Percentiles rank a stretch among this genome's conserved stretches.
Conservation (phyloP, 345 rosid genomes). For the Rhodamnia rubescens region DNA sequence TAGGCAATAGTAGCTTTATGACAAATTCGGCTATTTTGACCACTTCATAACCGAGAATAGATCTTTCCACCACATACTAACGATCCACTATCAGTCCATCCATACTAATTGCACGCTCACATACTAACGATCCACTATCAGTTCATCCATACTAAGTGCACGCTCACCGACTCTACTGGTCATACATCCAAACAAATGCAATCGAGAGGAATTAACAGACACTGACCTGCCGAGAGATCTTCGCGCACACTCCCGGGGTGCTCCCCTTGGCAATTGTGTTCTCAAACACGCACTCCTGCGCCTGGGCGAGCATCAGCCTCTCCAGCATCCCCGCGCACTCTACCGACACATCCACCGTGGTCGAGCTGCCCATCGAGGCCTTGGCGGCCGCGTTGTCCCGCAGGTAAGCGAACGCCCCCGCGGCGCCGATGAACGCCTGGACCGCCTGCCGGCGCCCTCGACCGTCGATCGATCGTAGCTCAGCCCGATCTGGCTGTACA, state of each 20-base stretch:
- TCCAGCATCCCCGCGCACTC: constrained; percentile 95
- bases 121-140: neutral
- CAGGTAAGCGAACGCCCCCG: constrained; percentile 68
- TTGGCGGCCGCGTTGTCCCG: constrained; percentile 70
- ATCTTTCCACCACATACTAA: neutral
- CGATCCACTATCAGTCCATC: neutral
- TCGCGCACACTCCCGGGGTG: constrained; percentile 90
- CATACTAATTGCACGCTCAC: neutral
- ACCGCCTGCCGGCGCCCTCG: constrained; percentile 79
- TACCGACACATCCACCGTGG: constrained; percentile 73
- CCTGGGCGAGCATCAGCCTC: constrained; percentile 90
- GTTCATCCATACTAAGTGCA: neutral
- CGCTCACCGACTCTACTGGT: neutral
- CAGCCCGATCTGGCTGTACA: constrained; percentile 79
- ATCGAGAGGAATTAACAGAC: neutral
- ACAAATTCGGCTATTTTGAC: neutral
- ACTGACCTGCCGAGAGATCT: constrained; percentile 87
- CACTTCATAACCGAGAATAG: neutral
- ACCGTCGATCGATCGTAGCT: constrained; percentile 64
- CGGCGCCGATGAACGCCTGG: constrained; percentile 81
- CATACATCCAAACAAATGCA: neutral
- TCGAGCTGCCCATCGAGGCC: constrained; percentile 62
- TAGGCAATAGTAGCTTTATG: neutral
- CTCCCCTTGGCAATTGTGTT: constrained; percentile 94
- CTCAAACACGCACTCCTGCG: constrained; percentile 96